These are phyloP conservation scores for Boletus barrowsii DNA, from an alignment of 768 basidiomycete species.

Conservation along the genomic window DNA sequence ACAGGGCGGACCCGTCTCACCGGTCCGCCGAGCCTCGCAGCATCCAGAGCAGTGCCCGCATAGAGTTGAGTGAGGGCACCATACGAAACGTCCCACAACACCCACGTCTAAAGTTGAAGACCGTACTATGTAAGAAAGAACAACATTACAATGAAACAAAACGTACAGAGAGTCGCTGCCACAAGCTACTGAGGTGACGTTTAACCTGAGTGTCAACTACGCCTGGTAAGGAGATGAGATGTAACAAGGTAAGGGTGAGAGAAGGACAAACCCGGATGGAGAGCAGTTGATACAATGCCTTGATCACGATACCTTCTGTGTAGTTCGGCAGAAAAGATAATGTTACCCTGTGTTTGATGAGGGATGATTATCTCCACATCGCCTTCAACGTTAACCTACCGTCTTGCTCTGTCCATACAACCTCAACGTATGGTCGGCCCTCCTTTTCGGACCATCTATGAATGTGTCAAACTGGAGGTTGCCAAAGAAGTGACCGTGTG, in stretches of 20 bases:
- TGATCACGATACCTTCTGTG: conserved; percentile 42
- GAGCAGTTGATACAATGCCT: conserved; percentile 41
- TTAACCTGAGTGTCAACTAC: background rate
- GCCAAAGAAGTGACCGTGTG: too few relatives aligned
- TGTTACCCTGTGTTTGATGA: conserved; percentile 35
- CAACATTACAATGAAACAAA: background rate
- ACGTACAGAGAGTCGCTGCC: background rate
- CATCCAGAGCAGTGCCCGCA: conserved; percentile 3
- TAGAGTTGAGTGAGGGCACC: conserved; percentile 10
- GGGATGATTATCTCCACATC: background rate
- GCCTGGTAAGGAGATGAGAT: background rate
- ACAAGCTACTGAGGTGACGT: background rate
- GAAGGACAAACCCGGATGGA: conserved; percentile 40
- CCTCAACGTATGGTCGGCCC: conserved; percentile 10
- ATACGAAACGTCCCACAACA: background rate
- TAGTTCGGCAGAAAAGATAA: conserved; percentile 44
- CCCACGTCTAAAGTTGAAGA: background rate
- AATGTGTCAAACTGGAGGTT: conserved; percentile 25
- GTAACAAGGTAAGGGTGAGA: background rate
- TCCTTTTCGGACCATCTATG: conserved; percentile 36
- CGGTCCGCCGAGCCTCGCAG: conserved; percentile 2
- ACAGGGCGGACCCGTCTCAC: background rate
- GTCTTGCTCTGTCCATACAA: conserved; percentile 31
- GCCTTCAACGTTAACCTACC: background rate
- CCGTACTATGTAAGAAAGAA: too few relatives aligned